Percentiles rank a stretch among this genome's conserved stretches.
These are phyloP conservation scores for Verbena officinalis DNA, from an alignment of 257 asterid species.

Conservation along the genomic window DNA sequence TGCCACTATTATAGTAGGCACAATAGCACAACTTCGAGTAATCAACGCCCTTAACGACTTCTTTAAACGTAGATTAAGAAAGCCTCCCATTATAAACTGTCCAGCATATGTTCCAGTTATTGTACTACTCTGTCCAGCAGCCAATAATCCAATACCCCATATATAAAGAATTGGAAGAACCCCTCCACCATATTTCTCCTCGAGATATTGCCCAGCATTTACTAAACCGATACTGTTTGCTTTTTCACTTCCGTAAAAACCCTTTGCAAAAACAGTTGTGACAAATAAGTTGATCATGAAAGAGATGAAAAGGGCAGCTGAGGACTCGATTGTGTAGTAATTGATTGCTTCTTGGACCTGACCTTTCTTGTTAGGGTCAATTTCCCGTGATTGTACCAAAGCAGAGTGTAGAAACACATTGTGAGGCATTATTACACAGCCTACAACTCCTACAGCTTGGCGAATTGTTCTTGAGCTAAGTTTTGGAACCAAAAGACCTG, in stretches of 20 bases:
- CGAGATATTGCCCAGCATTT: constrained; percentile 91
- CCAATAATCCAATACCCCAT: constrained; percentile 97
- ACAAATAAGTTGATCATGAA: constrained; percentile 90
- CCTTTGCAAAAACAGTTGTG: constrained; percentile 94
- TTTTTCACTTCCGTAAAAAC: constrained; percentile 77
- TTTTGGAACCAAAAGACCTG: constrained; percentile 88
- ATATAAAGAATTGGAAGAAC: constrained; percentile 85
- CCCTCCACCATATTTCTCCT: constrained; percentile 96
- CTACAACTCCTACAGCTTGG: constrained; percentile 99
- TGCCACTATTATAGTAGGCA: constrained; percentile 93
- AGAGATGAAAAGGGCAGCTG: constrained; percentile 83
- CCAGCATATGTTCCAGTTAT: constrained; percentile 98
- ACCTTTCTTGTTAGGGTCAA: constrained; percentile 74
- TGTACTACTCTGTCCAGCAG: constrained; percentile 98
- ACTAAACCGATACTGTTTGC: constrained; percentile 84
- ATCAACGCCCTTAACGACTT: constrained; percentile 89
- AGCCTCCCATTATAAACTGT: constrained; percentile 99
- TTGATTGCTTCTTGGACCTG: constrained; percentile 88
- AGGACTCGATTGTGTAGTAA: constrained; percentile 83
- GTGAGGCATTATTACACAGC: constrained; percentile 99
- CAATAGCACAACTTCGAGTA: constrained; percentile 94
- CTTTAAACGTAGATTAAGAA: constrained; percentile 83
- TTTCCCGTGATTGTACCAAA: constrained; percentile 86
- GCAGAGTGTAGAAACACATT: constrained; percentile 97
- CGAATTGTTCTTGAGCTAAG: constrained; percentile 91